Percentiles rank a stretch among this genome's conserved stretches.
These are phyloP conservation scores for Coemansia sp. DNA, from an alignment of 192 early-diverging fungal genomes.

Conservation along the genomic window DNA sequence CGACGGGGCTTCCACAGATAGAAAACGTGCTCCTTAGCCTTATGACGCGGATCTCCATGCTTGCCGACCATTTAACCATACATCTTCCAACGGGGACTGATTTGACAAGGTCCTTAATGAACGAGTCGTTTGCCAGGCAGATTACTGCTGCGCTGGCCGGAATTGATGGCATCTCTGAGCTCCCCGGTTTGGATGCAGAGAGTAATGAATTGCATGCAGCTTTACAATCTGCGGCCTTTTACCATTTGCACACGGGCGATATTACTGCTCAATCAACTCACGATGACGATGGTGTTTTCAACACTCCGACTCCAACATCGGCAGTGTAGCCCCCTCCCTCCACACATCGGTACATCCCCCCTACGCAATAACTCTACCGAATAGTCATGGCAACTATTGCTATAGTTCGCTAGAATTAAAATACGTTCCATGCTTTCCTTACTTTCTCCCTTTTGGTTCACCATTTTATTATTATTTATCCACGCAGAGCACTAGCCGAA, in stretches of 20 bases:
- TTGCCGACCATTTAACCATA: background rate
- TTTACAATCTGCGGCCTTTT: conserved; percentile 13
- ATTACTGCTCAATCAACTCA: background rate
- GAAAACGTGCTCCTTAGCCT: conserved; percentile 25
- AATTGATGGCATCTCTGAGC: background rate
- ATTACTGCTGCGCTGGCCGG: conserved; percentile 1
- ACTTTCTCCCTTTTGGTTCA: background rate
- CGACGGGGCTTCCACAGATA: conserved; percentile 24
- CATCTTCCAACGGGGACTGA: background rate
- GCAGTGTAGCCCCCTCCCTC: background rate
- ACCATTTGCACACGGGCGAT: conserved; percentile 1
- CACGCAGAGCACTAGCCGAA: background rate
- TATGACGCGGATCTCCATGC: conserved; percentile 14
- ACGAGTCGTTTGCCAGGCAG: background rate
- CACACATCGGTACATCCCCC: background rate
- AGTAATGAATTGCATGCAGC: conserved; percentile 14
- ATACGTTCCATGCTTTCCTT: background rate
- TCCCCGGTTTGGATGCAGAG: background rate
- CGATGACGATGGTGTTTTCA: background rate
- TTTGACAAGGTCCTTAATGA: background rate
- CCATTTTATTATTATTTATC: background rate
- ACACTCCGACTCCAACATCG: background rate
- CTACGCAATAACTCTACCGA: too few relatives aligned
- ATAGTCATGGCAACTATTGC: background rate
- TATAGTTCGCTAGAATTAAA: background rate